These are phyloP conservation scores for Clonostachys chloroleuca DNA, from an alignment of 2,329 filamentous ascomycete genomes.

Conservation along the genomic window DNA sequence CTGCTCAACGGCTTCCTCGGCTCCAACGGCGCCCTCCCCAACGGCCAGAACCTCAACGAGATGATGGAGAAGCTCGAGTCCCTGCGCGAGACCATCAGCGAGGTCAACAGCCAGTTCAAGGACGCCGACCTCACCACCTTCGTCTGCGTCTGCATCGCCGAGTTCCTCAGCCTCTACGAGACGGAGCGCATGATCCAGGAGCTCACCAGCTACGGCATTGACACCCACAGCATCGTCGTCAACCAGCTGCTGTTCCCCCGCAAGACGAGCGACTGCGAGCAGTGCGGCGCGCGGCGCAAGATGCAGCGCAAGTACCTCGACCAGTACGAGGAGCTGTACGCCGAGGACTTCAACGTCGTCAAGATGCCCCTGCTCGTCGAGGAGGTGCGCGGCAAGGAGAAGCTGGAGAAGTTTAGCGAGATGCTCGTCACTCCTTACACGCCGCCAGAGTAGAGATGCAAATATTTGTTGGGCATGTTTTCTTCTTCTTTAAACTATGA, in stretches of 20 bases:
- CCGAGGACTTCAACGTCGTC: slow-evolving; percentile 93
- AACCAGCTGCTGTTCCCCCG: slow-evolving; percentile 96
- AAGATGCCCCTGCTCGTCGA: slow-evolving; percentile 96
- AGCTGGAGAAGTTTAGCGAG: slow-evolving; percentile 82
- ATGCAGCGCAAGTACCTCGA: slow-evolving; percentile 99
- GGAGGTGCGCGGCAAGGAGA: slow-evolving; percentile 93
- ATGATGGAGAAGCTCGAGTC: slow-evolving; percentile 94
- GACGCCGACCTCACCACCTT: slow-evolving; percentile 94
- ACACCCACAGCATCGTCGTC: slow-evolving; percentile 95
- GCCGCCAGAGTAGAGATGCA: slow-evolving; percentile 46
- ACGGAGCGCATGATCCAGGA: slow-evolving; percentile 99
- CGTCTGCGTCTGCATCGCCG: slow-evolving; percentile 96
- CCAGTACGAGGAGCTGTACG: slow-evolving; percentile 97
- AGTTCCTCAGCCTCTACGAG: slow-evolving; percentile 95
- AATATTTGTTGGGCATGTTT: too few species aligned
- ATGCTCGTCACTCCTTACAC: slow-evolving; percentile 76
- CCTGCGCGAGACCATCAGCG: slow-evolving; percentile 84
- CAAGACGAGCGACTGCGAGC: slow-evolving; percentile 79
- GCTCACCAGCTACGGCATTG: slow-evolving; percentile 86
- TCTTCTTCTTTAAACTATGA: too few species aligned
- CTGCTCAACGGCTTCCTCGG: slow-evolving; percentile 93
- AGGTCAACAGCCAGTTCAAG: slow-evolving; percentile 98
- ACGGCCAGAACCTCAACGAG: slow-evolving; percentile 88
- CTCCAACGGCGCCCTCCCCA: slow-evolving; percentile 68
- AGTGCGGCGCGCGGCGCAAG: slow-evolving; percentile 90